These are phyloP conservation scores for Cardamine chenopodiifolia DNA, from an alignment of 345 rosid genomes.

Conservation along the genomic window DNA sequence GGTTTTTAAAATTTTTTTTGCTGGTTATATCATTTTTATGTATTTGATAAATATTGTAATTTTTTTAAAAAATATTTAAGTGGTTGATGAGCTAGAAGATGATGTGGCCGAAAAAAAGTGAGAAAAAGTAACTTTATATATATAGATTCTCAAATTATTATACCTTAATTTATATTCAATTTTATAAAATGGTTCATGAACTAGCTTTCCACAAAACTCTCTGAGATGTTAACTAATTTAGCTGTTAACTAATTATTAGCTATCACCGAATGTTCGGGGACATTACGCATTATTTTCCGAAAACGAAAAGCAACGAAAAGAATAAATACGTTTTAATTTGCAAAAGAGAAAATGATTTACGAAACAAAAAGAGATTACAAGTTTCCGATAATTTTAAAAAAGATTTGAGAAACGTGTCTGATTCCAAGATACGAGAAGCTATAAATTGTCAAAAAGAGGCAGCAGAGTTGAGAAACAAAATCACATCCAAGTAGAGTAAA, in stretches of 20 bases:
- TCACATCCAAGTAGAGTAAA: neutral
- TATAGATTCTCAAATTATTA: too few species aligned
- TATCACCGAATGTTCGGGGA: neutral
- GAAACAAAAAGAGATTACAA: neutral
- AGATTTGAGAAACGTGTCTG: neutral
- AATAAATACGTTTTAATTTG: neutral
- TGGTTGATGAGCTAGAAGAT: too few species aligned
- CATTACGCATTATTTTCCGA: neutral
- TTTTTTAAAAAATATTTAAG: too few species aligned
- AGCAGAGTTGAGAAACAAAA: neutral
- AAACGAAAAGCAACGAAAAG: neutral
- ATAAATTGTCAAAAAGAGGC: neutral
- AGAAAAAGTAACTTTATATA: too few species aligned
- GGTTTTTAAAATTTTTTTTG: too few species aligned
- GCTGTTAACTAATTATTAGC: neutral
- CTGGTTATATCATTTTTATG: too few species aligned
- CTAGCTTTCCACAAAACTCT: neutral
- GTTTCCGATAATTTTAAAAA: neutral
- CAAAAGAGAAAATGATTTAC: neutral
- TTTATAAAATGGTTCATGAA: neutral
- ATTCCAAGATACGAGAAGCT: slow-evolving; percentile 2
- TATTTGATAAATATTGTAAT: too few species aligned
- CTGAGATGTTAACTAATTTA: neutral
- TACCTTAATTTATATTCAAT: neutral
- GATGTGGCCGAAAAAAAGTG: too few species aligned